phyloP scores from a whole-genome alignment of 805 yeast species.

The Hanseniaspora jakobsenii region DNA sequence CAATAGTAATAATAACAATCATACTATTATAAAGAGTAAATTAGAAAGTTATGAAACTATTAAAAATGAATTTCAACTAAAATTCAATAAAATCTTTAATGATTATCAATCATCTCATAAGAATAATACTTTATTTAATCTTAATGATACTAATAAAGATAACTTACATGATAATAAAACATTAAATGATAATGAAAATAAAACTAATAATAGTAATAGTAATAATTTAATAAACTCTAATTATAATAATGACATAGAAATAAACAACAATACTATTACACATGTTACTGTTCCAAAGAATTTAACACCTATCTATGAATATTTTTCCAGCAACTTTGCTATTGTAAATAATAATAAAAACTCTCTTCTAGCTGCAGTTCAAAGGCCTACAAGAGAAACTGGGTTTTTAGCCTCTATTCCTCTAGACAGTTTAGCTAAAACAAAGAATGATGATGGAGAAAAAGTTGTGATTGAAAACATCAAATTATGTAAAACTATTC shows the following conservation, averaged over 20 bases:
- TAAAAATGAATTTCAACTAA: no score
- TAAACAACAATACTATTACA: background rate
- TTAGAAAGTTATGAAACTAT: no score
- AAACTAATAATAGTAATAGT: no score
- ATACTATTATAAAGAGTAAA: no score
- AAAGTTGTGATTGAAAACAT: background rate
- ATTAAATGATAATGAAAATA: background rate
- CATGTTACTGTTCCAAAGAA: background rate
- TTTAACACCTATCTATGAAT: background rate
- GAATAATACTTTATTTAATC: background rate
- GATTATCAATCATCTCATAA: background rate
- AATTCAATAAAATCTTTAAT: no score
- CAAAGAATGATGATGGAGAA: background rate
- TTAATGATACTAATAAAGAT: background rate
- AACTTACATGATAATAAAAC: background rate
- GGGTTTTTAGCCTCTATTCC: conserved; percentile 9
- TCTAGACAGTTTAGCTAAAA: background rate
- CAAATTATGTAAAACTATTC: conserved; percentile 13
- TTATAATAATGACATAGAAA: background rate
- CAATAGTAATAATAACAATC: no score
- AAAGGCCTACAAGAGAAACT: conserved; percentile 7
- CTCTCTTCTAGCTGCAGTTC: conserved; percentile 3
- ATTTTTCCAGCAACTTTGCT: conserved; percentile 3
- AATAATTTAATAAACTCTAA: no score
- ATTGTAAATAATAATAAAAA: background rate